These are phyloP conservation scores for Vigna reflexopilosa DNA, from an alignment of 306 rosid species.

Conservation along the genomic window DNA sequence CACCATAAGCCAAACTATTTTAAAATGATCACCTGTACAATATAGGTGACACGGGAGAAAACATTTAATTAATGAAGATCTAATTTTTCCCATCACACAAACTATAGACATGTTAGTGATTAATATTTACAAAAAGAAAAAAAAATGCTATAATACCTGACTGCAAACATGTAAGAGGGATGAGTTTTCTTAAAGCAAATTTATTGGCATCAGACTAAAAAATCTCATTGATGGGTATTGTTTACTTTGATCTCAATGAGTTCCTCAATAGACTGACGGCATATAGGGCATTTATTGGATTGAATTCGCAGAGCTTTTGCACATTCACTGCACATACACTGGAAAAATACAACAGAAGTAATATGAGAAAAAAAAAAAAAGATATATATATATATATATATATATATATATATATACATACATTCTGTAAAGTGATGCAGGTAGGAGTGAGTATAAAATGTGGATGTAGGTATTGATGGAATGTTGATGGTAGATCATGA, in stretches of 20 bases:
- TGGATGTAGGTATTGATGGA: too few species aligned
- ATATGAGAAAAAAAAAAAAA: conserved; percentile 41
- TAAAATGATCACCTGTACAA: conserved; percentile 32
- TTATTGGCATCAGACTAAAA: conserved; percentile 42
- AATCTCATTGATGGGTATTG: conserved; percentile 48
- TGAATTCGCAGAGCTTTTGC: conserved; percentile 82
- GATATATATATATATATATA: too few species aligned
- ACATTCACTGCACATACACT: conserved; percentile 94
- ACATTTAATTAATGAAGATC: conserved; percentile 32
- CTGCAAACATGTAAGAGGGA: conserved; percentile 33
- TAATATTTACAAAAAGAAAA: conserved; percentile 51
- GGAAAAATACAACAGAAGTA: conserved; percentile 40
- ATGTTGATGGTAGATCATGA: too few species aligned
- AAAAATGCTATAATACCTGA: conserved; percentile 39
- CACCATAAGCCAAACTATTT: conserved; percentile 9
- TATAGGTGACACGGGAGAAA: conserved; percentile 18
- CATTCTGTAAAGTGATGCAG: too few species aligned
- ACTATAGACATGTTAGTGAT: conserved; percentile 42
- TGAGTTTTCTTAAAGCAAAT: conserved; percentile 31
- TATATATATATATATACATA: too few species aligned
- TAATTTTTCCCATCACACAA: conserved; percentile 40
- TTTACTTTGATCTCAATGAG: conserved; percentile 82
- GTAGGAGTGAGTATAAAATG: too few species aligned
- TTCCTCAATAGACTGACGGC: conserved; percentile 87
- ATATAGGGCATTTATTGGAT: conserved; percentile 89